A percentile compares a stretch with the other conserved stretches of the same genome.
Conservation (phyloP, 2,329 filamentous ascomycete genomes). For the Claviceps fusiformis region DNA sequence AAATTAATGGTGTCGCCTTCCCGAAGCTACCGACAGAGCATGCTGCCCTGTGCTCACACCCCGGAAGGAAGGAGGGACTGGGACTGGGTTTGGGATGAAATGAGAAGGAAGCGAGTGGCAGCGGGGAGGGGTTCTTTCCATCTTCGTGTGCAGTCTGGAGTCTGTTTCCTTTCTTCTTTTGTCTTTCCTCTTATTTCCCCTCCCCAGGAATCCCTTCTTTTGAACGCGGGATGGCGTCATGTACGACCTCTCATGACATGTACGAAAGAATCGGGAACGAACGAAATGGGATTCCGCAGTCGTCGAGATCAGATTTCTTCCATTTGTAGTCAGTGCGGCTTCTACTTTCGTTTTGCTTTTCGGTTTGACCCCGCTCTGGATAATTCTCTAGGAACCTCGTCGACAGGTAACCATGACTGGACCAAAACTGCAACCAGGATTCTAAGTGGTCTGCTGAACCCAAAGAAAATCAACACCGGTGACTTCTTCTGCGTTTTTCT, state of each 20-base stretch:
- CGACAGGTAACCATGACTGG: neutral
- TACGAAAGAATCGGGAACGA: neutral
- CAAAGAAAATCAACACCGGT: neutral
- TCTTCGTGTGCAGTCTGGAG: neutral
- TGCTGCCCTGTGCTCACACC: neutral
- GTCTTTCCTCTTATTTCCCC: no score
- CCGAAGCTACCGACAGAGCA: constrained; percentile 1
- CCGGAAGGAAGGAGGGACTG: neutral
- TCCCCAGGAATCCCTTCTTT: neutral
- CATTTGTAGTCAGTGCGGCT: neutral
- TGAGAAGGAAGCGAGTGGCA: neutral
- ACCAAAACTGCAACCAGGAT: no score
- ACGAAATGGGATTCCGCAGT: no score
- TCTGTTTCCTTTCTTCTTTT: no score
- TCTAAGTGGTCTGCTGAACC: neutral
- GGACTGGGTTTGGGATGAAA: neutral
- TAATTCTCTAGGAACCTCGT: neutral
- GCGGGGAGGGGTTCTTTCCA: constrained; percentile 1
- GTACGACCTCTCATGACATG: neutral
- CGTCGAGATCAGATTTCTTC: neutral
- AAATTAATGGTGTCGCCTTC: neutral
- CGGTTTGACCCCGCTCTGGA: no score
- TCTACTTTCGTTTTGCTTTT: neutral
- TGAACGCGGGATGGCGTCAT: neutral
- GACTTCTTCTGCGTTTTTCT: neutral